phyloP scores from a whole-genome alignment of 164 flowering plant genomes.

The Annona squamosa region DNA sequence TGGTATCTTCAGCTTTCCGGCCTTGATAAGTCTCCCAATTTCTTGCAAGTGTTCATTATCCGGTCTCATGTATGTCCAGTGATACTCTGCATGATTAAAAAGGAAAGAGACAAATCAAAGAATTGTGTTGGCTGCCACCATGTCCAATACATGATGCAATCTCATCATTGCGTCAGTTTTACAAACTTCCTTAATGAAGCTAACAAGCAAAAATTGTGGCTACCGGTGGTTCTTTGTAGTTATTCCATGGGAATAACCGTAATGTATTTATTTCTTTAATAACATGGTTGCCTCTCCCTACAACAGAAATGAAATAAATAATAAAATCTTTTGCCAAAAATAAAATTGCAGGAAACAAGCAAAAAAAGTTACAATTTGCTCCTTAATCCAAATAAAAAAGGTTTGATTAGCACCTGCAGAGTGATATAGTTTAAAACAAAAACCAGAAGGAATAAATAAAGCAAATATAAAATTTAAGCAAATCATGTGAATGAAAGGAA shows the following conservation, averaged over 20 bases:
- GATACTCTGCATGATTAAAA: constrained; percentile 51
- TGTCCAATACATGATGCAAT: too few species aligned
- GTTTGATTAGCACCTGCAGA: constrained; percentile 57
- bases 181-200: too few species aligned
- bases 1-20: constrained; percentile 71
- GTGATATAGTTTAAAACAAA: constrained; percentile 96
- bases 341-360: background rate
- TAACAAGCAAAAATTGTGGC: constrained; percentile 95
- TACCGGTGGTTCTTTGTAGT: too few species aligned
- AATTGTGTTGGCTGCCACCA: too few species aligned
- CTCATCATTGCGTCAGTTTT: too few species aligned
- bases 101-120: too few species aligned
- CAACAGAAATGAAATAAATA: constrained; percentile 3
- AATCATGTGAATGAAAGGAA: too few species aligned
- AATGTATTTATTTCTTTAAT: too few species aligned
- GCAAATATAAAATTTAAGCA: too few species aligned
- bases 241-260: too few species aligned
- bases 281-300: constrained; percentile 81
- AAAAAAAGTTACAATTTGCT: background rate
- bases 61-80: constrained; percentile 91
- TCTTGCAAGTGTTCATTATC: constrained; percentile 79
- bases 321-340: background rate
- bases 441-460: too few species aligned
- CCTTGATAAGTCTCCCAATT: constrained; percentile 57
- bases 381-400: background rate